Base-by-base conservation (phyloP, 805 yeast species). In the Candida hungchunana region DNA sequence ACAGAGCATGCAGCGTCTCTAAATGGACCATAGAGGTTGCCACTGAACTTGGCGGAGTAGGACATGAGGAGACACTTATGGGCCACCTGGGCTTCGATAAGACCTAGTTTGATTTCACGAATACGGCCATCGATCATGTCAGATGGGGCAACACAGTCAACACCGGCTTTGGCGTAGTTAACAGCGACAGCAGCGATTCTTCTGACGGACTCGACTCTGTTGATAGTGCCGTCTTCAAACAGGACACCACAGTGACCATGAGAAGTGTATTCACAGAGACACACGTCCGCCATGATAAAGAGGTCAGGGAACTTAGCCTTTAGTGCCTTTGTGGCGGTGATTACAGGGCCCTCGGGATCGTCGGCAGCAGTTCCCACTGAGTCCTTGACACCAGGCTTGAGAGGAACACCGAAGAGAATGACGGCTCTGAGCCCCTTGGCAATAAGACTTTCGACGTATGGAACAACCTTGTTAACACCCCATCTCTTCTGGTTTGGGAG, bases 211-310 rank as follows among this genome's bases (percentile, higher is more conserved):
- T 63, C 58, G 36, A 78, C 83, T 37, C 95, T 73, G 56, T 83
- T 81, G 51, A 93, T 75, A 8, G 84, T 56, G 7, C 97, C 97
- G 56, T 88, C 97, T 38, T 84, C 94, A 43, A 80, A 71, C 35
- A 93, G 69, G 12, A 88, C 71, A 26, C 98, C 98, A 64, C 98
- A 93, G 60, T 93, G 98, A n/a, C 98, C 98, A 54, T 93, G 97
- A 37, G 81, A 73, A 7, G 98, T 93, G 62, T 87, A 93, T 63
- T 93, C 98, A 67, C 98, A 93, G 35, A 93, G 66, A 62, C 98
- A 93, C 18, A 90, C 97, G 56, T 93, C 98, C 55, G 96, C 84
- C 73, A 88, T 77, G 45, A 93, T 76, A 59, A 80, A 90, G 40
- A 93, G 70, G 18, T 76, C 82, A 5, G 98, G 97, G 64, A 84